These are phyloP conservation scores for Trichosporon coremiiforme DNA, from an alignment of 1,284 basidiomycete genomes.

Conservation along the genomic window DNA sequence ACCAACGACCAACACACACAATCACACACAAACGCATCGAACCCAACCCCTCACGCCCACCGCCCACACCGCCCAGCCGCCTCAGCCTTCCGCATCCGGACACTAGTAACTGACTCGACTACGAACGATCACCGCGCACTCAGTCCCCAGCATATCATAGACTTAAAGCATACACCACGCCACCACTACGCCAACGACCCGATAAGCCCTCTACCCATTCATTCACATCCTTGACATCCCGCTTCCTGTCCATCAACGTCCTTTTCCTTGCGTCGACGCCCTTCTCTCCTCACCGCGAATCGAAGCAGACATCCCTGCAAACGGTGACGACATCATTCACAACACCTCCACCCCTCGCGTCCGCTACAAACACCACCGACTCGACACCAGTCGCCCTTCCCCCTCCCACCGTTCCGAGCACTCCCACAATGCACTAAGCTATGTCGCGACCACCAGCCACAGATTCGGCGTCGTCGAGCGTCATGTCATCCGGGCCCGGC, in stretches of 20 bases:
- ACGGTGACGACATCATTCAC: background rate
- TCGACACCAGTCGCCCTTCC: background rate
- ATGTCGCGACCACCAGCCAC: conserved; percentile 15
- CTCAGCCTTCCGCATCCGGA: background rate
- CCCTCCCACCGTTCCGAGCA: background rate
- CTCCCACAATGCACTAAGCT: conserved; percentile 6
- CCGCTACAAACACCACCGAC: background rate
- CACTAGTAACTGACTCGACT: background rate
- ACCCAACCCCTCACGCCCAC: background rate
- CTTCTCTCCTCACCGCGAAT: background rate
- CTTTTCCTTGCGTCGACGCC: background rate
- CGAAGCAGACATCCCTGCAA: background rate
- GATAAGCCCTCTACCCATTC: background rate
- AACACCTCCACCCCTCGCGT: background rate
- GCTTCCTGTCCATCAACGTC: background rate
- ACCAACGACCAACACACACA: background rate
- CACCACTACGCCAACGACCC: conserved; percentile 1
- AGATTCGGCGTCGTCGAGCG: conserved; percentile 19
- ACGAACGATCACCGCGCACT: background rate
- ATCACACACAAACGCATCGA: conserved; percentile 1
- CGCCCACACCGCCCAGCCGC: background rate
- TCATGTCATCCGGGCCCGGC: conserved; percentile 14
- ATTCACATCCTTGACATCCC: background rate
- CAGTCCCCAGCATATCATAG: background rate
- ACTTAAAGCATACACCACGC: background rate